These are phyloP conservation scores for Zymoseptoria brevis DNA, from an alignment of 2,329 filamentous ascomycete genomes.

Conservation along the genomic window DNA sequence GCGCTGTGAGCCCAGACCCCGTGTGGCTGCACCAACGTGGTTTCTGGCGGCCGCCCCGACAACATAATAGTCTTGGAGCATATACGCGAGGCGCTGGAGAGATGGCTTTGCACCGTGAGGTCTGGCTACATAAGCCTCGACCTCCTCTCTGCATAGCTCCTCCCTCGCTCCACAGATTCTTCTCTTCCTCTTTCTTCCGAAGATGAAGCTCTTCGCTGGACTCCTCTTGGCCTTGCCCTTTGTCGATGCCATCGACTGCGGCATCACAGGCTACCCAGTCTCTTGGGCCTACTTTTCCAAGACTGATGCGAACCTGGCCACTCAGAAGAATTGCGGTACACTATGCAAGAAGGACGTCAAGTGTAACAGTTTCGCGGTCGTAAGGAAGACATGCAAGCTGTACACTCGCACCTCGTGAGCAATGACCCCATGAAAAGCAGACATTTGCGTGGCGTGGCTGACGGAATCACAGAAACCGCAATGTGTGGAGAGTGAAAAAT, in stretches of 20 bases:
- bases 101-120: not conserved
- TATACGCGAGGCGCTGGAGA: not conserved
- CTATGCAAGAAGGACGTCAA: not conserved
- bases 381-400: not conserved
- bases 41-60: not conserved
- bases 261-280: not conserved
- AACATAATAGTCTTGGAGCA: not conserved
- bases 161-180: not conserved
- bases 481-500: not conserved
- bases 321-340: not conserved
- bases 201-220: not conserved
- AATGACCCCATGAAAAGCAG: not conserved
- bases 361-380: not conserved
- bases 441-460: not conserved
- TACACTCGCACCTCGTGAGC: not conserved
- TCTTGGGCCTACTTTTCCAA: not conserved
- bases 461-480: not conserved
- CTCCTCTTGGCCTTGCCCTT: not conserved
- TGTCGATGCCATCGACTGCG: not conserved
- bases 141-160: too few relatives aligned
- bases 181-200: not conserved
- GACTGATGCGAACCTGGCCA: not conserved
- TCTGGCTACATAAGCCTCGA: not conserved
- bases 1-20: not conserved
- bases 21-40: not conserved